Evolutionary conservation across 176 grass and related monocot species (phyloP).

Genomic region (Bromus sterilis): DNA sequence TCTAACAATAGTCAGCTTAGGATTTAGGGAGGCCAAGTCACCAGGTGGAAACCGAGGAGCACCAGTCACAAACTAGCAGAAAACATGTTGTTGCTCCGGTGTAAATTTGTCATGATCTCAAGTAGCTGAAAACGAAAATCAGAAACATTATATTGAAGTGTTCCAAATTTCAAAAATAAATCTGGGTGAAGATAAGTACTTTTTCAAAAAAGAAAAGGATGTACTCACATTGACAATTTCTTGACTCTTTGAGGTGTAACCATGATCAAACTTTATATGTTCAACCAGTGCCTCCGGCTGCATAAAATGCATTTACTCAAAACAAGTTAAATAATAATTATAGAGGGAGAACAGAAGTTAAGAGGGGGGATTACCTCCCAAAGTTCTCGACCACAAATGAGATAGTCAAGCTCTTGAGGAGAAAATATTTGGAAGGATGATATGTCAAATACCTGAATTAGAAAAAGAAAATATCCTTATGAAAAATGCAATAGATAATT

Average conservation of each 20-base stretch:
- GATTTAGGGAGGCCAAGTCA: too few relatives aligned
- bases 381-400: constrained; percentile 84
- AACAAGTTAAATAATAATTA: neutral
- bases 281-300: too few relatives aligned
- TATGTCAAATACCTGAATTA: constrained; percentile 70
- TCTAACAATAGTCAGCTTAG: constrained; percentile 83
- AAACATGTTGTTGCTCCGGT: constrained; percentile 68
- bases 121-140: constrained; percentile 43
- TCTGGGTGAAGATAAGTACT: too few relatives aligned
- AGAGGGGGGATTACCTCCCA: constrained; percentile 59
- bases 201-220: too few relatives aligned
- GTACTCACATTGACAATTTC: too few relatives aligned
- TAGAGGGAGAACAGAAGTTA: neutral
- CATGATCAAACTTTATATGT: too few relatives aligned
- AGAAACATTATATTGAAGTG: neutral
- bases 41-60: constrained; percentile 77
- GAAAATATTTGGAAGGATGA: constrained; percentile 62
- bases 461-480: neutral
- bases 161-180: neutral
- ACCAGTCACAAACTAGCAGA: constrained; percentile 86
- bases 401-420: too few relatives aligned
- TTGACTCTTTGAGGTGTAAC: too few relatives aligned
- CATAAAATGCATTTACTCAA: too few relatives aligned
- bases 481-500: too few relatives aligned
- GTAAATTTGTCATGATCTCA: constrained; percentile 83